Evolutionary conservation across 176 grass and related monocot genomes (phyloP), one percentile per base, ranked within the genome.

Genomic region (Juncus effusus): DNA sequence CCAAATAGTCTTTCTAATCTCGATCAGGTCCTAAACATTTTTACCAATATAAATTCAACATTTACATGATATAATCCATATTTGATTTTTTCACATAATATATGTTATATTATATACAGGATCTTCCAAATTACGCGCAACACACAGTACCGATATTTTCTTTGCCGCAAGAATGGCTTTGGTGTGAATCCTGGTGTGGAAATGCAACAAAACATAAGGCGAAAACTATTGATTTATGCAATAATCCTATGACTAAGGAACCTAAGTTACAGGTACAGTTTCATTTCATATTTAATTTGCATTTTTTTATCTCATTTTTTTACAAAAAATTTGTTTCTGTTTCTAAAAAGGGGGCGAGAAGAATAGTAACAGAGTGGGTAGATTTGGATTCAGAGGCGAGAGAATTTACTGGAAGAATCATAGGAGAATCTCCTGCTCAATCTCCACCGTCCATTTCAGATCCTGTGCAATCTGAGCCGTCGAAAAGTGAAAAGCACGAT

Each of bases 171-270:
- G 94, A 97, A 77, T 97, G 94, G 94, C 68, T 97, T 40, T 97
- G 94, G 94, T 97, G 94, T 78, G 94, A 97, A 64, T 97, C 94
- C 16, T 93, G 94, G 94, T 97, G 94, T 36, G 94, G 94, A 64
- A 92, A 97, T 89, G 78, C 83, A 7, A 97, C 94, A 36, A 97
- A 97, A 56, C 61, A 85, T 11, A 93, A 78, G 72, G 94, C 94
- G 67, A 97, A 89, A 66, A 97, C 88, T 72, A 97, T 97, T 76
- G 88, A 97, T 81, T 81, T 97, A 35, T 97, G 94, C 81, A 93
- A 97, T 72, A 97, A 97, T 83, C 94, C 94, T 38, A 93, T 97
- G 94, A 97, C 94, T 56, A 97, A 97, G 69, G 94, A 93, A 74
- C 94, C 94, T 58, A 97, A 97, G 73, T 85, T 97, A 73, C 85